A percentile compares a stretch with the other conserved stretches of the same genome.
Evolutionary conservation across 352 stramenopile genomes (phyloP).

Genomic region (Globisporangium paroecandrum): DNA sequence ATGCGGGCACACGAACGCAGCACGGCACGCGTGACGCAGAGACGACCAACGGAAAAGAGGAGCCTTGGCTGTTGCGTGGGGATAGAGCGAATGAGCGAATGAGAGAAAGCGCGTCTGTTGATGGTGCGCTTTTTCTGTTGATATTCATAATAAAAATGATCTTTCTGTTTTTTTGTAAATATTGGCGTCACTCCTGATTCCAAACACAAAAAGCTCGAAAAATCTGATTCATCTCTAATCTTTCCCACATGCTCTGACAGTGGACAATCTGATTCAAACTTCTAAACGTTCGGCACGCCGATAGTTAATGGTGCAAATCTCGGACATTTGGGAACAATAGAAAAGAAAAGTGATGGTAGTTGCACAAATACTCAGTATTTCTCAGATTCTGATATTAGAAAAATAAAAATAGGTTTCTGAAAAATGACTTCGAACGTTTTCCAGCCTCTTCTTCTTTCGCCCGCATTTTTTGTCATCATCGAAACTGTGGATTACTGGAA

Average conservation of each 20-base stretch:
- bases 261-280: too few relatives aligned
- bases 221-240: too few relatives aligned
- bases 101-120: not conserved
- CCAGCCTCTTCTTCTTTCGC: not conserved
- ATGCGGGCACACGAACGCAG: not conserved
- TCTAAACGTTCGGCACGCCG: too few relatives aligned
- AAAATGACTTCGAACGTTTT: too few relatives aligned
- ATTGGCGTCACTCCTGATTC: not conserved
- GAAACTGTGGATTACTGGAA: slow-evolving; percentile 8
- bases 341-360: too few relatives aligned
- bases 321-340: too few relatives aligned
- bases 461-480: not conserved
- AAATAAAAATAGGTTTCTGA: not conserved
- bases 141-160: too few relatives aligned
- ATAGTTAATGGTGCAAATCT: too few relatives aligned
- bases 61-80: not conserved
- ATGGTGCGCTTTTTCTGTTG: not conserved
- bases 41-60: not conserved
- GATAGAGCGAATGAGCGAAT: not conserved
- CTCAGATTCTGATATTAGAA: not conserved
- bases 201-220: too few relatives aligned
- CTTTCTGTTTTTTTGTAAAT: not conserved
- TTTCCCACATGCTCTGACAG: too few relatives aligned
- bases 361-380: too few relatives aligned
- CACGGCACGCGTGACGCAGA: not conserved